Percentiles rank a stretch among this genome's conserved stretches.
These are phyloP conservation scores for Claviceps quebecensis DNA, from an alignment of 2,329 filamentous ascomycete genomes.

Conservation along the genomic window DNA sequence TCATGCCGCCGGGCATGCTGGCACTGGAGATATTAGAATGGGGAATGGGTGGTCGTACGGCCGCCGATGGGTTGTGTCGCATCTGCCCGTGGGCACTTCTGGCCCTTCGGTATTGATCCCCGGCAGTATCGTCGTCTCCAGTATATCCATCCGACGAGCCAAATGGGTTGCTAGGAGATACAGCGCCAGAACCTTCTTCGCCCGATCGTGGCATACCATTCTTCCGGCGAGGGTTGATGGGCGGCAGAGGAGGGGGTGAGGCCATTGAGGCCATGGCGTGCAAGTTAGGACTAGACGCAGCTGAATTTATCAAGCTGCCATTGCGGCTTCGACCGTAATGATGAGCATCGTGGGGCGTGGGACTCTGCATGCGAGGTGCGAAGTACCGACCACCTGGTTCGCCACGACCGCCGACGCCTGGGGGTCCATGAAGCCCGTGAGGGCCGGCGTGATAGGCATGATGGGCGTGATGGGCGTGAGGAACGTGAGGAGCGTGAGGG, in stretches of 20 bases:
- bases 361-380: neutral
- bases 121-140: neutral
- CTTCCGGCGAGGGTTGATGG: conserved; percentile 44
- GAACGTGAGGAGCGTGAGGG: no score
- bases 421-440: conserved; percentile 4
- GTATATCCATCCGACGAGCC: conserved; percentile 1
- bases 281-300: conserved; percentile 24
- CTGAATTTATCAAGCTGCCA: conserved; percentile 19
- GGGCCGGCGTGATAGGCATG: neutral
- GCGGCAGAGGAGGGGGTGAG: conserved; percentile 37
- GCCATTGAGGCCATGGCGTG: conserved; percentile 19
- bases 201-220: conserved; percentile 23
- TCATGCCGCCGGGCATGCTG: conserved; percentile 30
- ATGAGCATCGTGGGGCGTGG: conserved; percentile 7
- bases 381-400: conserved; percentile 14
- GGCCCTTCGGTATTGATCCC: conserved; percentile 1
- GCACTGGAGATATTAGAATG: conserved; percentile 15
- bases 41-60: neutral
- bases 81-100: neutral
- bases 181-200: conserved; percentile 16
- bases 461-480: no score
- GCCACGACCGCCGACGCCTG: neutral
- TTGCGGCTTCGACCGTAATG: conserved; percentile 19
- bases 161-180: neutral
- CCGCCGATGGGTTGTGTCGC: conserved; percentile 2